Evolutionary conservation across 2,329 filamentous ascomycete genomes (phyloP), one percentile per base, ranked within the genome.

Genomic region (Penicillium sp.): DNA sequence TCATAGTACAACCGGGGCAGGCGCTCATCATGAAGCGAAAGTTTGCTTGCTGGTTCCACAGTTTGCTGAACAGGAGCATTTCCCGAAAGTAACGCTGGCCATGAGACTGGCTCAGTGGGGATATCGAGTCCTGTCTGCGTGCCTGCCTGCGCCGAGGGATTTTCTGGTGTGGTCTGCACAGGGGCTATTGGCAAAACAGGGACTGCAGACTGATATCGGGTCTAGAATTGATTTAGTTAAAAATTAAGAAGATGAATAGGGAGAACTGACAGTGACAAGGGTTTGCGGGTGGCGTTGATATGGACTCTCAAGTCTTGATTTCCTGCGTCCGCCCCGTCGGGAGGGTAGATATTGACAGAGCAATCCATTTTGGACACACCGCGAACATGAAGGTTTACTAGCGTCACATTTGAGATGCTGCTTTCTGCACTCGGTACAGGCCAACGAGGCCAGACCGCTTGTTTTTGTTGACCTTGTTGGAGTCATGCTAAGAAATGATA

Each of bases 341-440:
- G 87, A 90, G 42, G 86, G 83, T 50, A 90, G 80, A 69, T 89
- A 91, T 64, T 84, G 72, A 68, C 88, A 91, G 47, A 84, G 78
- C 16, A 79, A 75, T 48, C 80, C 80, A 55, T 81, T 80, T 40
- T 77, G 72, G 27, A 75, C 71, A 70, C 88, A 91, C 47, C 88
- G 83, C 35, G 82, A 80, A 71, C 88, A 91, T 10, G 70, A 63
- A 10, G 88, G 88, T 35, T 74, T 83, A 38, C 77, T 72, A 16
- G 86, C 87, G 65, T 91, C 86, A 68, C 88, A 91, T 70, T 90
- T 91, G 41, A 91, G 77, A 71, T 91, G 88, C 64, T 89, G 74
- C 52, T 74, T 75, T 21, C 78, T 68, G 64, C 78, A 80, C 46
- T 74, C 72, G 6, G 70, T 72, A 73, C 60, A 83, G 57, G 63